A percentile compares a stretch with the other conserved stretches of the same genome.
phyloP scores from a whole-genome alignment of 1,284 basidiomycete genomes.

The Trichosporon inkin region DNA sequence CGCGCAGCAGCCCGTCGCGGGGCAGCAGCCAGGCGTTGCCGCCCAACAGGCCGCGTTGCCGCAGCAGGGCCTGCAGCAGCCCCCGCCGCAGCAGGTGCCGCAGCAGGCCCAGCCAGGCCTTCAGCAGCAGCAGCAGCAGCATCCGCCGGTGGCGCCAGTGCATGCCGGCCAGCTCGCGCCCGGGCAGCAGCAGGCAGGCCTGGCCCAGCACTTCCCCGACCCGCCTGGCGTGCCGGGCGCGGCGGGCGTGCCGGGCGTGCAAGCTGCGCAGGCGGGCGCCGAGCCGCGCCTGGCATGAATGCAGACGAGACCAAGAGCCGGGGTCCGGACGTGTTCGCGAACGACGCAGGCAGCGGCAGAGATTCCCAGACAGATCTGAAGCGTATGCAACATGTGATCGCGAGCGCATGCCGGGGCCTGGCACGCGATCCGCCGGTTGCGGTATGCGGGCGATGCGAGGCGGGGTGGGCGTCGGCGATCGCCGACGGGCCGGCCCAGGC shows the following conservation, averaged over 20 bases:
- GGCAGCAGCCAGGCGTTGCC: neutral
- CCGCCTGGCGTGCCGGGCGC: too few relatives aligned
- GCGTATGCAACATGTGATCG: too few relatives aligned
- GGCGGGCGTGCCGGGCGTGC: neutral
- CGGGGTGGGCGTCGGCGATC: slow-evolving; percentile 7
- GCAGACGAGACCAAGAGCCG: too few relatives aligned
- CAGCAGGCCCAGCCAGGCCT: neutral
- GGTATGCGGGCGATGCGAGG: too few relatives aligned
- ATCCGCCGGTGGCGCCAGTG: neutral
- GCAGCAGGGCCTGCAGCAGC: neutral
- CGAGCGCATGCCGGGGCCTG: too few relatives aligned
- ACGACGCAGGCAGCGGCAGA: too few relatives aligned
- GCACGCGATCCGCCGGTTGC: too few relatives aligned
- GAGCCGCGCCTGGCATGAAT: too few relatives aligned
- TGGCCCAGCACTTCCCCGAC: neutral
- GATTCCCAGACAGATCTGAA: too few relatives aligned
- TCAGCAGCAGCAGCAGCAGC: neutral
- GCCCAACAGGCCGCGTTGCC: neutral
- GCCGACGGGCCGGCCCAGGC: neutral
- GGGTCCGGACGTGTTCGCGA: too few relatives aligned
- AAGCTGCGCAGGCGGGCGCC: too few relatives aligned
- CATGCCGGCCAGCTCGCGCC: neutral
- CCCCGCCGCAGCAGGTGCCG: neutral
- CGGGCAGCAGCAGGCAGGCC: neutral
- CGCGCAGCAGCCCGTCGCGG: slow-evolving; percentile 3